Conservation (phyloP, 2,329 filamentous ascomycete genomes). For the Epichloe sylvatica region DNA sequence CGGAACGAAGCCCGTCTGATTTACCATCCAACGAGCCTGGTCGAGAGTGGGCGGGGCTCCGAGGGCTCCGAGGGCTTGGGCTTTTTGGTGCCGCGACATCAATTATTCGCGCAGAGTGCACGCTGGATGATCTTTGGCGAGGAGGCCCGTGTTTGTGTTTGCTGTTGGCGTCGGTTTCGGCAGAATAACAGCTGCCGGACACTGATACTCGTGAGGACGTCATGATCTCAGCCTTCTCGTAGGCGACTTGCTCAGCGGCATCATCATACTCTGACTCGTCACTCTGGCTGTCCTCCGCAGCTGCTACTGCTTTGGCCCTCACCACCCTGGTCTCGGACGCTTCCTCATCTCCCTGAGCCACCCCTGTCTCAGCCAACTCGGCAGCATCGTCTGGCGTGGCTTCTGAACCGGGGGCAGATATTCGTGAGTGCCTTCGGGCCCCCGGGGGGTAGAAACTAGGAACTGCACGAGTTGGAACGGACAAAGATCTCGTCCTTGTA, state of each 20-base stretch:
- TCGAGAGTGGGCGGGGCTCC: constrained; percentile 30
- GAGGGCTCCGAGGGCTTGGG: constrained; percentile 36
- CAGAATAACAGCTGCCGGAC: constrained; percentile 35
- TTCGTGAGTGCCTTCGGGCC: not conserved
- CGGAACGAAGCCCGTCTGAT: constrained; percentile 27
- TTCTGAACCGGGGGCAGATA: not conserved
- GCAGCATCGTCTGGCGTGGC: not conserved
- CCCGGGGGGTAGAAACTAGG: constrained; percentile 4
- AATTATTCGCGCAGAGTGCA: constrained; percentile 43
- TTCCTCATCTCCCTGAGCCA: not conserved
- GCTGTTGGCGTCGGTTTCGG: constrained; percentile 33
- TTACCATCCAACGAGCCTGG: constrained; percentile 31
- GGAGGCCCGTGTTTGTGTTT: constrained; percentile 17
- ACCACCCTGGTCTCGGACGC: constrained; percentile 2
- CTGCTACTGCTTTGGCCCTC: not conserved
- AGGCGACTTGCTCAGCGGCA: constrained; percentile 30
- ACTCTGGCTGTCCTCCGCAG: not conserved
- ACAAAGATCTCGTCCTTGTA: constrained; percentile 32
- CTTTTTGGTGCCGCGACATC: constrained; percentile 41
- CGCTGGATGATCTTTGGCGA: constrained; percentile 29
- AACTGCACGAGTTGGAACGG: constrained; percentile 29
- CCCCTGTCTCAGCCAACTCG: not conserved
- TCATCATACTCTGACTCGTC: constrained; percentile 19
- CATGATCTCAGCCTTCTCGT: constrained; percentile 45
- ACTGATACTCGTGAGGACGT: constrained; percentile 44